Percentiles rank a stretch among this genome's conserved stretches.
These are phyloP conservation scores for Beauveria pseudobassiana DNA, from an alignment of 2,329 filamentous ascomycete species.

Conservation along the genomic window DNA sequence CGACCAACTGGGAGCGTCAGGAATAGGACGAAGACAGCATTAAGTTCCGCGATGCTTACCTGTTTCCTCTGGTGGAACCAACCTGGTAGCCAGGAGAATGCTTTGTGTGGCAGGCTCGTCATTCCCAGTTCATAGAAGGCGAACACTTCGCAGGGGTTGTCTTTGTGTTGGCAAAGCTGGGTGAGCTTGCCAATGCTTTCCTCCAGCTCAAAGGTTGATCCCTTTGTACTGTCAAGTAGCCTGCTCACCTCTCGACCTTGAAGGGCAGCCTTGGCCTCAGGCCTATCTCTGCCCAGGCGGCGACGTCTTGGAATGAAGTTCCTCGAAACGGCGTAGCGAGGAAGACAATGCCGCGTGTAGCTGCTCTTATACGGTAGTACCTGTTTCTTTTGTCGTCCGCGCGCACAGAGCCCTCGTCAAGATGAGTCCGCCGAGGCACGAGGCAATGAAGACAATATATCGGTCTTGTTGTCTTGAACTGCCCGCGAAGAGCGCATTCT, in stretches of 20 bases:
- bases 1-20: too few relatives aligned
- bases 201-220: conserved; percentile 13
- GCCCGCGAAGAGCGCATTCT: conserved; percentile 8
- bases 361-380: not conserved
- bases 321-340: not conserved
- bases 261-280: not conserved
- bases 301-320: not conserved
- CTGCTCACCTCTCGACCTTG: conserved; percentile 11
- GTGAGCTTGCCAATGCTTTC: conserved; percentile 18
- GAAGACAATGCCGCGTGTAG: not conserved
- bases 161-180: conserved; percentile 9
- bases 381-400: not conserved
- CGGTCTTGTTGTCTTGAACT: not conserved
- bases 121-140: conserved; percentile 19
- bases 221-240: conserved; percentile 15
- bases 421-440: not conserved
- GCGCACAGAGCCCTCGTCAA: not conserved
- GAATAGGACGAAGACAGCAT: too few relatives aligned
- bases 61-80: conserved; percentile 7
- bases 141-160: conserved; percentile 12
- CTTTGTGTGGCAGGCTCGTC: conserved; percentile 16
- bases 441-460: not conserved
- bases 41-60: not conserved
- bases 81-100: conserved; percentile 14
- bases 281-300: not conserved